These are phyloP conservation scores for Pezicula carpinea DNA, from an alignment of 2,329 filamentous ascomycete genomes.

Conservation along the genomic window DNA sequence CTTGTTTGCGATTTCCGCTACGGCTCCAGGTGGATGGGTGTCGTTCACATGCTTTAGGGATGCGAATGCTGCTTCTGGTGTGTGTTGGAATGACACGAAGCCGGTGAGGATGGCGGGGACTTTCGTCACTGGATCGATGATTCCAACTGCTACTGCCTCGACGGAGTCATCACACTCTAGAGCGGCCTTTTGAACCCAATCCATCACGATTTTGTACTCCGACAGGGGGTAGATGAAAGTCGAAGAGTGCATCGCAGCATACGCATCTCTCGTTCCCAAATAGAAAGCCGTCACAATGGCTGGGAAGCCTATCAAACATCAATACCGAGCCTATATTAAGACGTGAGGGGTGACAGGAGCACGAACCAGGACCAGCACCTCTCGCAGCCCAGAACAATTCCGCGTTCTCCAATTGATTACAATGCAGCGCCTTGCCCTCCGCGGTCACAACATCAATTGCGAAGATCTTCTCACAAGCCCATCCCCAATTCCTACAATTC, in stretches of 20 bases:
- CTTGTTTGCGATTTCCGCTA: conserved; percentile 34
- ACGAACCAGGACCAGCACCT: conserved; percentile 15
- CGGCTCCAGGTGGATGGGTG: conserved; percentile 32
- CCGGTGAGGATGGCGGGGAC: conserved; percentile 31
- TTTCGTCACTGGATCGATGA: conserved; percentile 24
- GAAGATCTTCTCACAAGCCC: conserved; percentile 36
- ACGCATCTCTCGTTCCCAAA: conserved; percentile 27
- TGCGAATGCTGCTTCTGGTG: conserved; percentile 27
- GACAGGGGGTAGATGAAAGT: conserved; percentile 43
- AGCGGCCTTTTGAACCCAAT: conserved; percentile 38
- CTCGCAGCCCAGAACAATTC: conserved; percentile 43
- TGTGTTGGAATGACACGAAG: conserved; percentile 37
- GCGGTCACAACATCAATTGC: conserved; percentile 24
- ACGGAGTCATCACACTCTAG: conserved; percentile 32
- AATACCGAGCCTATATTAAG: background rate
- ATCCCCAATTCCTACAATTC: conserved; percentile 54
- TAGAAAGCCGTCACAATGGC: conserved; percentile 48
- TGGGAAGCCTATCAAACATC: conserved; percentile 39
- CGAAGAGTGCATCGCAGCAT: conserved; percentile 9
- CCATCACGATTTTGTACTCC: conserved; percentile 39
- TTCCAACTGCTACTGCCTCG: conserved; percentile 36
- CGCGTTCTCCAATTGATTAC: conserved; percentile 38
- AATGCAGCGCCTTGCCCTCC: conserved; percentile 23
- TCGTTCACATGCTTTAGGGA: conserved; percentile 35
- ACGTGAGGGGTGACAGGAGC: background rate